A percentile compares a stretch with the other conserved stretches of the same genome.
These are phyloP conservation scores for Pseudozyma thailandica DNA, from an alignment of 1,284 basidiomycete species.

Conservation along the genomic window DNA sequence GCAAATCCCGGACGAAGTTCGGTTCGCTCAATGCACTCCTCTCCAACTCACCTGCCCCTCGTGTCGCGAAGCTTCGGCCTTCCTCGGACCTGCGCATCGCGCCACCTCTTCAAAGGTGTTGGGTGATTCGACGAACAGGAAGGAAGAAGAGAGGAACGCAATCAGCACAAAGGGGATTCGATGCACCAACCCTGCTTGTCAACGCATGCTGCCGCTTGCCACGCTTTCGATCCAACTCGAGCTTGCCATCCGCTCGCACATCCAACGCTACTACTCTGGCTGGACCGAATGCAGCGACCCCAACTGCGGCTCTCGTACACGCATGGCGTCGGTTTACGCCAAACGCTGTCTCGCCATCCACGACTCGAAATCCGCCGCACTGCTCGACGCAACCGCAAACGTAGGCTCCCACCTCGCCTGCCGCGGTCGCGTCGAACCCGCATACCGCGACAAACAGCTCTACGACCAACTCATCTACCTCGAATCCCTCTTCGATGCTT, in stretches of 20 bases:
- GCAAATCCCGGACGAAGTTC: constrained; percentile 85
- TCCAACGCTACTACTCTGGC: constrained; percentile 86
- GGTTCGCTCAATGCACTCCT: constrained; percentile 71
- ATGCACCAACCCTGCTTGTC: constrained; percentile 34
- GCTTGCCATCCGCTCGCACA: constrained; percentile 79
- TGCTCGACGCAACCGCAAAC: constrained; percentile 20
- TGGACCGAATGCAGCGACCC: constrained; percentile 89
- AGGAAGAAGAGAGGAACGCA: constrained; percentile 18
- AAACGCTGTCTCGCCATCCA: constrained; percentile 68
- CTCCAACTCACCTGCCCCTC: constrained; percentile 51
- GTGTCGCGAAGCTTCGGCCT: constrained; percentile 40
- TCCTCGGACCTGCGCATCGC: constrained; percentile 41
- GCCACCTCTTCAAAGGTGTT: constrained; percentile 2
- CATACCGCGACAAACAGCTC: constrained; percentile 62
- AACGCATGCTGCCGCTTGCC: constrained; percentile 27
- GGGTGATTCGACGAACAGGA: constrained; percentile 20
- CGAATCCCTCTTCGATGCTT: constrained; percentile 56
- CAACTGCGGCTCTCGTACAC: constrained; percentile 83
- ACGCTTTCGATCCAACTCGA: constrained; percentile 78
- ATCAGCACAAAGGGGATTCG: constrained; percentile 43
- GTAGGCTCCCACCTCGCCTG: constrained; percentile 33
- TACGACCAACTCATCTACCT: constrained; percentile 66
- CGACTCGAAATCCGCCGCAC: constrained; percentile 28
- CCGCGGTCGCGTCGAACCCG: constrained; percentile 41
- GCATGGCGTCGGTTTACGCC: constrained; percentile 91